These are phyloP conservation scores for Carallia pectinifolia DNA, from an alignment of 345 rosid species.

Conservation along the genomic window DNA sequence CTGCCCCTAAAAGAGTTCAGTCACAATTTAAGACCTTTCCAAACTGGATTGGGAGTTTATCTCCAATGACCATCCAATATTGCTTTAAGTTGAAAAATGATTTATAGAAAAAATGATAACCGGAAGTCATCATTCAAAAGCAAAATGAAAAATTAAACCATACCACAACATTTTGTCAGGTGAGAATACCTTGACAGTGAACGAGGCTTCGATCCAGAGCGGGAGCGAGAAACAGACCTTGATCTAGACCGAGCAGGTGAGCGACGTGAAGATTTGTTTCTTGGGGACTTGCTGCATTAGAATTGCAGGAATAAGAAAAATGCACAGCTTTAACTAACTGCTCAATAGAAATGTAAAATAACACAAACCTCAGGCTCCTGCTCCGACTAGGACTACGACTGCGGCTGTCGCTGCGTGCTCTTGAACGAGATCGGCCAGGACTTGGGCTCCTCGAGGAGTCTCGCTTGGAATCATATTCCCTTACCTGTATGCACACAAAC, in stretches of 20 bases:
- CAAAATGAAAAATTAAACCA: background rate
- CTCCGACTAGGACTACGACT: constrained; percentile 29
- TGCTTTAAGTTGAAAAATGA: background rate
- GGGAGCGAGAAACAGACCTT: constrained; percentile 60
- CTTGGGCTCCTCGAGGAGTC: constrained; percentile 34
- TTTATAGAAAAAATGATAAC: background rate
- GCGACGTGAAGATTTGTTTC: constrained; percentile 51
- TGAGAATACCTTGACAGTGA: constrained; percentile 63
- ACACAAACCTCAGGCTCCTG: constrained; percentile 56
- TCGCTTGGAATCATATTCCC: constrained; percentile 34
- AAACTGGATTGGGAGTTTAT: too few relatives aligned
- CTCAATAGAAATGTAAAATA: background rate
- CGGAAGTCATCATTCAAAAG: background rate
- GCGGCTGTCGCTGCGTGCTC: constrained; percentile 25
- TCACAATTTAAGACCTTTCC: too few relatives aligned
- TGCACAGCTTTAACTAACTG: constrained; percentile 1
- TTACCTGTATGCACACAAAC: constrained; percentile 20
- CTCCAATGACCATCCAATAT: background rate
- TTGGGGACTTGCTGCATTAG: constrained; percentile 74
- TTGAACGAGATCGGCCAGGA: constrained; percentile 28
- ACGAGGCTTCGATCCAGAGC: constrained; percentile 61
- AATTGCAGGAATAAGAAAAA: constrained; percentile 15
- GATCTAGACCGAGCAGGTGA: constrained; percentile 72
- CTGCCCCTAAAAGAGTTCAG: background rate
- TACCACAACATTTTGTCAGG: background rate